Base-by-base conservation (phyloP, 2,329 filamentous ascomycete genomes). In the Paraconiothyrium brasiliense region DNA sequence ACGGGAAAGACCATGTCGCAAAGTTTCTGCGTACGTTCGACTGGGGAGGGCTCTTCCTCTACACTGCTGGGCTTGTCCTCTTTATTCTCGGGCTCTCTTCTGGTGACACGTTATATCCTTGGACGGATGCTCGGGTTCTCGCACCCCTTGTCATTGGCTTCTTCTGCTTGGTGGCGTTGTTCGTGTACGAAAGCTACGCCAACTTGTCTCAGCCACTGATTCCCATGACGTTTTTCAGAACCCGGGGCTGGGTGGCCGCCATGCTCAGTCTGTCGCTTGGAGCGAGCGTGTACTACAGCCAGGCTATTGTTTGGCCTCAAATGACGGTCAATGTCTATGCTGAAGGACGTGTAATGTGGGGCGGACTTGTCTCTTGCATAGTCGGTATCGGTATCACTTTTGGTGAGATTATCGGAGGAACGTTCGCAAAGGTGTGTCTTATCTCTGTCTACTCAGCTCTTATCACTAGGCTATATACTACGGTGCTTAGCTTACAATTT, bases 1-100 rank as follows among this genome's bases (percentile, higher is more conserved):
- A 67, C 55, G 55, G 60, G 6, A 48, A 59, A 20, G 64, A 69
- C 32, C 58, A 60, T 4, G 67, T 72, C 20, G 59, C 74, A 57
- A 67, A 68, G n/a, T 65, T 62, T 43, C 57, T 70, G 37, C 62
- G 63, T 34, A 56, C 64, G 39, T 73, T 85, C 24, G 84, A 82
- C 61, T 82, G 79, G 59, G 54, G 78, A 41, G 81, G 81, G 2
- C 75, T 80, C 37, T 74, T 82, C 65, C 70, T 83, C 44, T 82
- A 76, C 73, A 78, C 78, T 3, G 77, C 76, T 5, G 80, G 80
- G 8, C 74, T 81, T 1, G 78, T 78, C 5, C 66, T 82, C 20
- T 66, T 66, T 50, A 60, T 65, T 11, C 41, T 65, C 24, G 60
- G 63, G 6, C 46, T 65, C 3, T 60, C 57, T 7, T 66, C 55